Conservation (phyloP, 495 filamentous ascomycete genomes). For the Saxophila tyrrhenica region DNA sequence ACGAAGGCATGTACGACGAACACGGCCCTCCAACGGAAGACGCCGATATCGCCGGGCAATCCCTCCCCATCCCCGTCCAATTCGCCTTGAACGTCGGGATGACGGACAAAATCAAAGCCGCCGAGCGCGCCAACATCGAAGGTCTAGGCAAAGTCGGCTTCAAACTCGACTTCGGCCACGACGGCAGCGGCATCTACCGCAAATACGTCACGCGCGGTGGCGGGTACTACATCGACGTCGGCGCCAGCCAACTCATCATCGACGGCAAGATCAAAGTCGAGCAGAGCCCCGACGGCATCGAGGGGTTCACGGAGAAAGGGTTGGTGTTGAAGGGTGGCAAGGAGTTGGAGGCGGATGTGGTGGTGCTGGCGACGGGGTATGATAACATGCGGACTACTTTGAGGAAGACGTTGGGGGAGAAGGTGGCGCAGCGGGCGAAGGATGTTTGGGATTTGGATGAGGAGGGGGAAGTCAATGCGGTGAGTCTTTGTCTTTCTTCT, state of each 20-base stretch:
- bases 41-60: slow-evolving; percentile 47
- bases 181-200: slow-evolving; percentile 52
- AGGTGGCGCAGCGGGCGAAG: slow-evolving; percentile 50
- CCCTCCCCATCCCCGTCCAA: slow-evolving; percentile 45
- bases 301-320: slow-evolving; percentile 46
- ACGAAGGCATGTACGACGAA: slow-evolving; percentile 55
- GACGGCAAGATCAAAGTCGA: slow-evolving; percentile 70
- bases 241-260: slow-evolving; percentile 57
- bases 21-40: slow-evolving; percentile 49
- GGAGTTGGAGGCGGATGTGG: slow-evolving; percentile 62
- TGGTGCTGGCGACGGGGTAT: slow-evolving; percentile 77
- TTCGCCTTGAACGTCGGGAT: slow-evolving; percentile 44
- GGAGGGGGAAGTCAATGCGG: slow-evolving; percentile 55
- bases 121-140: slow-evolving; percentile 44
- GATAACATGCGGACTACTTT: slow-evolving; percentile 61
- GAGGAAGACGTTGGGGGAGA: slow-evolving; percentile 56
- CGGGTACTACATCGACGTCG: slow-evolving; percentile 48
- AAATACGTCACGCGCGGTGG: slow-evolving; percentile 46
- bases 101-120: slow-evolving; percentile 36
- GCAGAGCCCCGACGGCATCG: slow-evolving; percentile 43
- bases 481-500: too few species aligned
- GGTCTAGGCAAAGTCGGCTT: slow-evolving; percentile 59
- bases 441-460: slow-evolving; percentile 71
- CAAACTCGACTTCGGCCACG: slow-evolving; percentile 53
- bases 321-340: slow-evolving; percentile 56